Conservation (phyloP, 192 early-diverging fungal genomes). For the Coemansia sp. region DNA sequence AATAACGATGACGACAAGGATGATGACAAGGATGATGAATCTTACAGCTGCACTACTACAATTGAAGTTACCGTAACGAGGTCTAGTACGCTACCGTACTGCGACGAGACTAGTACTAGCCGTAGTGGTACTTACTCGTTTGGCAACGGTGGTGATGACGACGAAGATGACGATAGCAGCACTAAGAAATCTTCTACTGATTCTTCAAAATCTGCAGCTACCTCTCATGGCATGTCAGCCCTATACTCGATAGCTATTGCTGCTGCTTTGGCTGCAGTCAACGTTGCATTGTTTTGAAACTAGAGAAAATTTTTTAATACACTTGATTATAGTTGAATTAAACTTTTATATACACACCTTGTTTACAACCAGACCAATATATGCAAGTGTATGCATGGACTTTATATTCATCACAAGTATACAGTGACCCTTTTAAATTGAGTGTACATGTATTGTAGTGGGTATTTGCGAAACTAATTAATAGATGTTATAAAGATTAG, state of each 20-base stretch:
- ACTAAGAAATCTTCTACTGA: not conserved
- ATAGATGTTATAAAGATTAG: not conserved
- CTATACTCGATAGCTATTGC: conserved; percentile 1
- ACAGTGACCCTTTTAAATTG: too few relatives aligned
- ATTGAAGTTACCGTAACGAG: not conserved
- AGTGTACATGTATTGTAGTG: too few relatives aligned
- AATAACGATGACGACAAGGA: too few relatives aligned
- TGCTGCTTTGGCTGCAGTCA: conserved; percentile 7
- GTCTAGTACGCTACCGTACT: not conserved
- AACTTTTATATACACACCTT: not conserved
- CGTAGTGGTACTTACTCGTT: not conserved
- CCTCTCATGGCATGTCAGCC: not conserved
- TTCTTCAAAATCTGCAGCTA: not conserved
- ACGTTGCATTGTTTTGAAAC: not conserved
- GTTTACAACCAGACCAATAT: too few relatives aligned
- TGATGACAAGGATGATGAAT: not conserved
- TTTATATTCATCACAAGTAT: too few relatives aligned
- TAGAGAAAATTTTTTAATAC: not conserved
- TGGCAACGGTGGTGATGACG: not conserved
- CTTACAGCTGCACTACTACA: not conserved
- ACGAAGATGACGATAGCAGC: not conserved
- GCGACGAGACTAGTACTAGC: not conserved
- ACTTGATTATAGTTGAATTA: not conserved
- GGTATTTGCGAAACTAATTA: too few relatives aligned
- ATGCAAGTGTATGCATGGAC: too few relatives aligned